Conservation (phyloP, 192 early-diverging fungal genomes). For the Backusella liffmaniae region DNA sequence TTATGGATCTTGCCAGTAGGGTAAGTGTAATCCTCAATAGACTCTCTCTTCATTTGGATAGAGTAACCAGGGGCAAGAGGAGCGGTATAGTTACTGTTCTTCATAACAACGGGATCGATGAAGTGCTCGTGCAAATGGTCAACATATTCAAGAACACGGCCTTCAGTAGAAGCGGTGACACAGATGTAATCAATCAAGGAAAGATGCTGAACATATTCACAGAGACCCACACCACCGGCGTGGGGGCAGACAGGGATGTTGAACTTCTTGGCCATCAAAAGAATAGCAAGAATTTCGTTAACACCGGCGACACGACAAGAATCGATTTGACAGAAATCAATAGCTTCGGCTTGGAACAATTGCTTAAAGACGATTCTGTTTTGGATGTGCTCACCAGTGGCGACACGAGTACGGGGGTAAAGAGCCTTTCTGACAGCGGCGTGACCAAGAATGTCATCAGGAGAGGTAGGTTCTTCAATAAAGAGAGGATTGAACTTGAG, state of each 20-base stretch:
- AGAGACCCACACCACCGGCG: slow-evolving; percentile 43
- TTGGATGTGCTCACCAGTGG: slow-evolving; percentile 41
- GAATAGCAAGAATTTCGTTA: slow-evolving; percentile 38
- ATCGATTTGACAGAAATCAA: slow-evolving; percentile 43
- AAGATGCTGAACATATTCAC: slow-evolving; percentile 41
- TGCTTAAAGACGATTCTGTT: slow-evolving; percentile 44
- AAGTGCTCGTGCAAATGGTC: slow-evolving; percentile 43
- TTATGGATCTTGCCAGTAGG: slow-evolving; percentile 22
- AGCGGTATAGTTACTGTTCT: slow-evolving; percentile 29
- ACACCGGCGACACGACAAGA: slow-evolving; percentile 41
- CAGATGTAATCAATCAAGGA: slow-evolving; percentile 40
- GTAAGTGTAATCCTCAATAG: slow-evolving; percentile 36
- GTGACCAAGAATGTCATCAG: slow-evolving; percentile 42
- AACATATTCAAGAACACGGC: slow-evolving; percentile 40
- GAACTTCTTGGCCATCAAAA: slow-evolving; percentile 43
- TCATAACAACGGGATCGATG: slow-evolving; percentile 33
- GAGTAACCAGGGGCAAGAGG: slow-evolving; percentile 31
- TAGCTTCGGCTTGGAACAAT: slow-evolving; percentile 40
- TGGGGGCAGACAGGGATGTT: slow-evolving; percentile 39
- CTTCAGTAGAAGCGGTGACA: slow-evolving; percentile 32
- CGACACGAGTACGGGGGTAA: slow-evolving; percentile 32
- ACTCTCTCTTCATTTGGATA: slow-evolving; percentile 39
- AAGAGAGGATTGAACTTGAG: slow-evolving; percentile 43
- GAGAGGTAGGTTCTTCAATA: slow-evolving; percentile 46
- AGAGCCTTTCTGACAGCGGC: slow-evolving; percentile 39